A percentile compares a stretch with the other conserved stretches of the same genome.
Evolutionary conservation across 371 early-diverging fungal species (phyloP).

Genomic region (Mortierella sp.): DNA sequence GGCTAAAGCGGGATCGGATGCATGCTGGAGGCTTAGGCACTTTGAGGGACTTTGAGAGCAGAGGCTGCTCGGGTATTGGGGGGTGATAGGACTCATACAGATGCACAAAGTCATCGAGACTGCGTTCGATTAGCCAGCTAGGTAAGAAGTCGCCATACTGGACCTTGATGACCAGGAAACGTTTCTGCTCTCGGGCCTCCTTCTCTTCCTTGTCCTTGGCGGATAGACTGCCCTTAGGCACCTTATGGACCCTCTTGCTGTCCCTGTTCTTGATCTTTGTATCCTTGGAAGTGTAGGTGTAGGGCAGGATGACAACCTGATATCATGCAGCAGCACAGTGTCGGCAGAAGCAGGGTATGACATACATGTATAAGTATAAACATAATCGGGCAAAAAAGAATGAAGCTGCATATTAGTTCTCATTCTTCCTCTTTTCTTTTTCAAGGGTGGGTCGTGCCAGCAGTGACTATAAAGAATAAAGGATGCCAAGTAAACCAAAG

Average conservation of each 20-base stretch:
- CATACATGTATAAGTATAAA: too few species aligned
- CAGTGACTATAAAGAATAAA: neutral
- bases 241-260: slow-evolving; percentile 3
- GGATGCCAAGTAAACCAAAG: neutral
- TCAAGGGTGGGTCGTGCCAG: too few species aligned
- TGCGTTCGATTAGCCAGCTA: slow-evolving; percentile 52
- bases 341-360: neutral
- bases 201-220: slow-evolving; percentile 46
- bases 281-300: slow-evolving; percentile 45
- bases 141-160: slow-evolving; percentile 53
- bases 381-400: too few species aligned
- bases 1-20: slow-evolving; percentile 42
- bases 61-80: slow-evolving; percentile 36
- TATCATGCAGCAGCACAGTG: neutral
- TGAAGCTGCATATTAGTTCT: too few species aligned
- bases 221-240: slow-evolving; percentile 13
- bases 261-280: slow-evolving; percentile 47
- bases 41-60: slow-evolving; percentile 28
- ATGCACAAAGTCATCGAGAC: slow-evolving; percentile 50
- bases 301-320: slow-evolving; percentile 52
- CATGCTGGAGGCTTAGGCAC: slow-evolving; percentile 46
- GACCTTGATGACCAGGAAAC: slow-evolving; percentile 49
- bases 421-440: too few species aligned
- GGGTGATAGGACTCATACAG: slow-evolving; percentile 49
- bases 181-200: slow-evolving; percentile 48